These are phyloP conservation scores for Copromyces sp. DNA, from an alignment of 495 filamentous ascomycete genomes.

Conservation along the genomic window DNA sequence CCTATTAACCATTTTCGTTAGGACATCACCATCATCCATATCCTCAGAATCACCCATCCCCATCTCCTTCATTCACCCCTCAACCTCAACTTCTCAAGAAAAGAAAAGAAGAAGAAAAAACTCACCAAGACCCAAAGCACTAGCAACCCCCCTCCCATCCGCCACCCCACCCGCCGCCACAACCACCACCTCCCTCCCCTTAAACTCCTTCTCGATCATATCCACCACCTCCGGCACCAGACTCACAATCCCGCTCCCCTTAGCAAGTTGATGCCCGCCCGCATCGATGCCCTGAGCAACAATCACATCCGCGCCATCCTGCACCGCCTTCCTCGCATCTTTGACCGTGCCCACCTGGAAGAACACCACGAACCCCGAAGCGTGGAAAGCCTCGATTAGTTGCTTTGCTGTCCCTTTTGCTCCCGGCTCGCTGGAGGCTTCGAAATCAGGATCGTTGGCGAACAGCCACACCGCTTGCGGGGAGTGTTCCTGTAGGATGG, in stretches of 20 bases:
- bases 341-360: slow-evolving; percentile 55
- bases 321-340: slow-evolving; percentile 39
- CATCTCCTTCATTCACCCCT: not conserved
- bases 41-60: not conserved
- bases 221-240: slow-evolving; percentile 38
- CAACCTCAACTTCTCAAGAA: not conserved
- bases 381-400: slow-evolving; percentile 17
- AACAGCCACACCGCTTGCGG: slow-evolving; percentile 73
- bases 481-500: slow-evolving; percentile 32
- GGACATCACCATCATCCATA: not conserved
- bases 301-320: slow-evolving; percentile 47
- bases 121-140: slow-evolving; percentile 50
- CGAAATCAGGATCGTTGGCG: not conserved
- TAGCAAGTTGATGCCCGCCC: slow-evolving; percentile 59
- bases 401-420: not conserved
- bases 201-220: slow-evolving; percentile 31
- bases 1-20: slow-evolving; percentile 9
- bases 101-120: not conserved
- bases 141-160: slow-evolving; percentile 55
- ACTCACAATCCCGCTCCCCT: slow-evolving; percentile 46
- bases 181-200: slow-evolving; percentile 38
- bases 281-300: slow-evolving; percentile 68
- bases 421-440: not conserved
- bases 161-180: slow-evolving; percentile 65
- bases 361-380: slow-evolving; percentile 27